Evolutionary conservation across 2,329 filamentous ascomycete genomes (phyloP).

Genomic region (Sphaerulina vaccinii): DNA sequence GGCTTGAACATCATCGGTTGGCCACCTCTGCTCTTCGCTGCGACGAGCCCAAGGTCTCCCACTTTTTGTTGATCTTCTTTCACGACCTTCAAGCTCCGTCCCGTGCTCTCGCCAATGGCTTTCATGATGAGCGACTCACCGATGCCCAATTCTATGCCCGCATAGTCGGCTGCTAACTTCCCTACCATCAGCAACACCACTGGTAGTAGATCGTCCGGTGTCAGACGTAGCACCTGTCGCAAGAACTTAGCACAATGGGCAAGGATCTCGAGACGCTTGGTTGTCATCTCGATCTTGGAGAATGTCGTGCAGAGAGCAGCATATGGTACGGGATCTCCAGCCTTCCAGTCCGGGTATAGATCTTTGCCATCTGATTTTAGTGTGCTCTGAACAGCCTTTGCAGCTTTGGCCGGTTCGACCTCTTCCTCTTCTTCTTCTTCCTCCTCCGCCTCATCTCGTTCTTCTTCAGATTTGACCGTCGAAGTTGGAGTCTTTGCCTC

Average conservation of each 20-base stretch:
- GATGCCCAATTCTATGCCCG: slow-evolving; percentile 95
- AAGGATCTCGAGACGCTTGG: slow-evolving; percentile 83
- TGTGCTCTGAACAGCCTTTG: slow-evolving; percentile 76
- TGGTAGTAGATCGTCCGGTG: slow-evolving; percentile 80
- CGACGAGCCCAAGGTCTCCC: slow-evolving; percentile 89
- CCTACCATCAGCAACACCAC: slow-evolving; percentile 96
- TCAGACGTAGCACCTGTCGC: slow-evolving; percentile 88
- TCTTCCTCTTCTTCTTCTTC: slow-evolving; percentile 66
- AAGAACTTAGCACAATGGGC: slow-evolving; percentile 89
- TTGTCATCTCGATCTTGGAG: slow-evolving; percentile 90
- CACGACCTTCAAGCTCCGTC: slow-evolving; percentile 81
- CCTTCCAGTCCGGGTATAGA: slow-evolving; percentile 92
- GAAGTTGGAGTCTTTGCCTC: slow-evolving; percentile 1
- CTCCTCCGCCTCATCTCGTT: slow-evolving; percentile 29
- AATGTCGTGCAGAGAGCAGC: slow-evolving; percentile 93
- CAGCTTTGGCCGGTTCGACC: slow-evolving; percentile 68
- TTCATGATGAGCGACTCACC: slow-evolving; percentile 99
- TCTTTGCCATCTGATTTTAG: slow-evolving; percentile 69
- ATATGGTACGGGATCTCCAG: slow-evolving; percentile 86
- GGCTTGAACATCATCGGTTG: slow-evolving; percentile 99
- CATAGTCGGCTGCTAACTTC: slow-evolving; percentile 94
- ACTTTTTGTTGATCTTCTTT: slow-evolving; percentile 96
- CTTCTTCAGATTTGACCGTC: slow-evolving; percentile 38
- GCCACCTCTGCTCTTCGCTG: slow-evolving; percentile 90
- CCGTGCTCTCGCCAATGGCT: slow-evolving; percentile 91